Percentiles rank a stretch among this genome's conserved stretches.
These are phyloP conservation scores for Pulveroboletus sp. DNA, from an alignment of 768 basidiomycete genomes.

Conservation along the genomic window DNA sequence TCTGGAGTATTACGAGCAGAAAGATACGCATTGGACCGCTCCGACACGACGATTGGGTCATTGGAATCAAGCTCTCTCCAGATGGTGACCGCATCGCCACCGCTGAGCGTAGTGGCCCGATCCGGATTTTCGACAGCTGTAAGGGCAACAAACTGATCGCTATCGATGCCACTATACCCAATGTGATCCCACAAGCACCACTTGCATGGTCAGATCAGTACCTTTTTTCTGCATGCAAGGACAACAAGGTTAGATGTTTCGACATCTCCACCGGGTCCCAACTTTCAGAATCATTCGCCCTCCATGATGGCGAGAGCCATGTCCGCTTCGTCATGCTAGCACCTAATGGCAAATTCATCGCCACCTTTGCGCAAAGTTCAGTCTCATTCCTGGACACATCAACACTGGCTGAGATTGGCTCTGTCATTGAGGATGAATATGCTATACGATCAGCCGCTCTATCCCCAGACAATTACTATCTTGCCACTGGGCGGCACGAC, in stretches of 20 bases:
- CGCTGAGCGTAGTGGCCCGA: neutral
- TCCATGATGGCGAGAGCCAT: neutral
- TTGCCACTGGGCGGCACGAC: neutral
- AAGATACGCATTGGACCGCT: neutral
- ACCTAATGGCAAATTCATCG: neutral
- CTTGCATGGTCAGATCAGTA: neutral
- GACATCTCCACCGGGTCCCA: neutral
- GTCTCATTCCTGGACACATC: neutral
- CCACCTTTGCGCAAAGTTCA: neutral
- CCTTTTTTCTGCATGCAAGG: neutral
- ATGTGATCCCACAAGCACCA: no score
- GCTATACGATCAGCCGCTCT: neutral
- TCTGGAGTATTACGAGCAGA: neutral
- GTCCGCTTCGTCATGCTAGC: neutral
- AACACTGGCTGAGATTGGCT: neutral
- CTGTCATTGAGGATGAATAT: neutral
- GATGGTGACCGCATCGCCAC: neutral
- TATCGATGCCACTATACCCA: neutral
- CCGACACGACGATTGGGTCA: neutral
- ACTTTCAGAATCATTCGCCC: neutral
- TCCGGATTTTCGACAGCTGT: neutral
- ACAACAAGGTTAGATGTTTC: neutral
- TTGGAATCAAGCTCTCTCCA: neutral
- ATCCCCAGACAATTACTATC: neutral
- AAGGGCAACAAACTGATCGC: neutral